Conservation (phyloP, 2,329 filamentous ascomycete genomes). For the Lecanoromycetidae sp. region DNA sequence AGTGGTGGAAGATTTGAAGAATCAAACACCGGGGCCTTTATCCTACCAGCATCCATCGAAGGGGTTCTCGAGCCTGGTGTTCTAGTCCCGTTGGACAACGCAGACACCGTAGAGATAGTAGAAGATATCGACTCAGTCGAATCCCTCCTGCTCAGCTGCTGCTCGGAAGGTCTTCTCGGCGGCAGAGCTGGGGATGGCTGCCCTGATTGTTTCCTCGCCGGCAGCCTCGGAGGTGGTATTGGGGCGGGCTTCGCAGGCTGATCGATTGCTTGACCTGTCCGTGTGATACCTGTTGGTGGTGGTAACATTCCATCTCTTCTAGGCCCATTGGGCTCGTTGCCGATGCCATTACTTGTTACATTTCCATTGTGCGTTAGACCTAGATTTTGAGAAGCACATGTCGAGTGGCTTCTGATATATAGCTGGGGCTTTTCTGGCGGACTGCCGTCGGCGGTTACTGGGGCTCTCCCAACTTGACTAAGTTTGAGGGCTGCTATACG, state of each 20-base stretch:
- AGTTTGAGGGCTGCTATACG: slow-evolving; percentile 36
- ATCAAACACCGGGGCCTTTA: slow-evolving; percentile 46
- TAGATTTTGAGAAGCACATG: slow-evolving; percentile 25
- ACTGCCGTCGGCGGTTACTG: slow-evolving; percentile 13
- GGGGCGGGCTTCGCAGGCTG: slow-evolving; percentile 17
- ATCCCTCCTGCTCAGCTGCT: slow-evolving; percentile 26
- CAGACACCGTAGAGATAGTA: slow-evolving; percentile 38
- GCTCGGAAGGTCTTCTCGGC: slow-evolving; percentile 30
- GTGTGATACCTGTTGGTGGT: slow-evolving; percentile 22
- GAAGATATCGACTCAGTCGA: slow-evolving; percentile 44
- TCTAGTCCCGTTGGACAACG: slow-evolving; percentile 34
- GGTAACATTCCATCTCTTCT: slow-evolving; percentile 21
- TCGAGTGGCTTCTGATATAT: slow-evolving; percentile 26
- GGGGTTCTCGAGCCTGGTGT: slow-evolving; percentile 26
- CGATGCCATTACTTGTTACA: slow-evolving; percentile 21
- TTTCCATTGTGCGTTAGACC: slow-evolving; percentile 8
- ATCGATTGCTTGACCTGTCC: slow-evolving; percentile 21
- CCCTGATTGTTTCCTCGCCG: slow-evolving; percentile 32
- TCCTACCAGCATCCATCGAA: slow-evolving; percentile 26
- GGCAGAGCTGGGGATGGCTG: slow-evolving; percentile 37
- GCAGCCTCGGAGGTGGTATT: slow-evolving; percentile 36
- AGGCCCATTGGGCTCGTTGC: slow-evolving; percentile 23
- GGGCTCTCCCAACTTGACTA: slow-evolving; percentile 29
- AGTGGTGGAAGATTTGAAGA: slow-evolving; percentile 42
- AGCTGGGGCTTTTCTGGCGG: slow-evolving; percentile 16